These are phyloP conservation scores for Ottelia alismoides DNA, from an alignment of 106 monocot species.

Conservation along the genomic window DNA sequence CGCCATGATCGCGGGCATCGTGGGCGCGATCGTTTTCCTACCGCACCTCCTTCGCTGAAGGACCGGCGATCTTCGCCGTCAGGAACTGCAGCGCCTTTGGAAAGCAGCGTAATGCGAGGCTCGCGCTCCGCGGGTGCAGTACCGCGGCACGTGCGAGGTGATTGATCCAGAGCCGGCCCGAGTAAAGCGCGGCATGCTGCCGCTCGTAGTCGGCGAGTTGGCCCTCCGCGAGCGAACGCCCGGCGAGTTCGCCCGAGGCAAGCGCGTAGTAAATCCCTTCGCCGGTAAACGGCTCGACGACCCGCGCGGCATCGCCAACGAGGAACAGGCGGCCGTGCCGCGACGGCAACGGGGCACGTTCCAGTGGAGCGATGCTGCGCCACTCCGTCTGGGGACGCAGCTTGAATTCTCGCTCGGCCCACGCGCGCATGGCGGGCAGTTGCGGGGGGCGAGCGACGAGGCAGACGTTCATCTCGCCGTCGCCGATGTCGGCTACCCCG, in stretches of 20 bases:
- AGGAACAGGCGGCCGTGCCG: neutral
- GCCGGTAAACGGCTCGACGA: neutral
- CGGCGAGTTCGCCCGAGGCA: neutral
- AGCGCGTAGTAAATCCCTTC: neutral
- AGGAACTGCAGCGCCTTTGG: no score
- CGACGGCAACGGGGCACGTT: no score
- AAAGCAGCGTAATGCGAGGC: no score
- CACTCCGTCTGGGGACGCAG: neutral
- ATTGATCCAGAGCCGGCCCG: neutral
- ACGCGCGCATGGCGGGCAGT: no score
- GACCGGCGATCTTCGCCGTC: neutral
- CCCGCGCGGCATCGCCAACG: neutral
- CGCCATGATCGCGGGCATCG: neutral
- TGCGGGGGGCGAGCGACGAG: neutral
- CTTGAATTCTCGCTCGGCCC: neutral
- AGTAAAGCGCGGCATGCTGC: neutral
- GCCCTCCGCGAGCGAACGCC: neutral
- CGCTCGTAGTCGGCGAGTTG: neutral
- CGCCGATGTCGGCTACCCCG: neutral
- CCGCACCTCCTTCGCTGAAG: neutral
- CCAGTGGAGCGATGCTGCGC: neutral
- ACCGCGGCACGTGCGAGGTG: neutral
- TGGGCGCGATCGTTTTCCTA: neutral
- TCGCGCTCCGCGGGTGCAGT: no score
- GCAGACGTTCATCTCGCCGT: neutral